Evolutionary conservation across 192 early-diverging fungal genomes (phyloP).

Genomic region (Dissophora ornata): DNA sequence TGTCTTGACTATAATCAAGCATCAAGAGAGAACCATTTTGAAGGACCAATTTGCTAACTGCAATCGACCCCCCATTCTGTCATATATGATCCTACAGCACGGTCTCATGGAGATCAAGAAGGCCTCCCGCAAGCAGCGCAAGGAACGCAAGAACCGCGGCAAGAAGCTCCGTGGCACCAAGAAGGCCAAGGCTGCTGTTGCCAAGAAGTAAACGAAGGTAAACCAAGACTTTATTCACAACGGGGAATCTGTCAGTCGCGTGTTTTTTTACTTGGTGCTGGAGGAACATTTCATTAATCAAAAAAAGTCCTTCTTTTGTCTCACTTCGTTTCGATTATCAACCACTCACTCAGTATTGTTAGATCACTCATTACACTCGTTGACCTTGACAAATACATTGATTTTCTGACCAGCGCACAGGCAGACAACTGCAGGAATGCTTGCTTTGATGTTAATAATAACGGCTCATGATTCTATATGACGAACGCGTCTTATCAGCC

Average conservation of each 20-base stretch:
- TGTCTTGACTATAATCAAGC: no score
- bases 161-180: conserved; percentile 99
- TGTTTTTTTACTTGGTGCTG: neutral
- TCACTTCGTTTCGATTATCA: neutral
- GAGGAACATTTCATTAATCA: no score
- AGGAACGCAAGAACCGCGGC: conserved; percentile 98
- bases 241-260: neutral
- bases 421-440: neutral
- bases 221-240: neutral
- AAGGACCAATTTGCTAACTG: conserved; percentile 5
- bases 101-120: conserved; percentile 75
- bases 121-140: conserved; percentile 96
- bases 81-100: no score
- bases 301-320: no score
- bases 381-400: conserved; percentile 38
- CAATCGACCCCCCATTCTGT: neutral
- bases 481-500: no score
- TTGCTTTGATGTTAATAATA: neutral
- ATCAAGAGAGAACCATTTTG: no score
- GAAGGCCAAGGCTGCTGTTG: conserved; percentile 80
- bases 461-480: no score
- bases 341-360: conserved; percentile 11
- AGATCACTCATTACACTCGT: conserved; percentile 25
- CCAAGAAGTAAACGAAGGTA: conserved; percentile 68
- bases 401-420: conserved; percentile 20